Evolutionary conservation across 352 stramenopile genomes (phyloP), one percentile per base, ranked within the genome.

Genomic region (Phytopythium cucurbitacearum): DNA sequence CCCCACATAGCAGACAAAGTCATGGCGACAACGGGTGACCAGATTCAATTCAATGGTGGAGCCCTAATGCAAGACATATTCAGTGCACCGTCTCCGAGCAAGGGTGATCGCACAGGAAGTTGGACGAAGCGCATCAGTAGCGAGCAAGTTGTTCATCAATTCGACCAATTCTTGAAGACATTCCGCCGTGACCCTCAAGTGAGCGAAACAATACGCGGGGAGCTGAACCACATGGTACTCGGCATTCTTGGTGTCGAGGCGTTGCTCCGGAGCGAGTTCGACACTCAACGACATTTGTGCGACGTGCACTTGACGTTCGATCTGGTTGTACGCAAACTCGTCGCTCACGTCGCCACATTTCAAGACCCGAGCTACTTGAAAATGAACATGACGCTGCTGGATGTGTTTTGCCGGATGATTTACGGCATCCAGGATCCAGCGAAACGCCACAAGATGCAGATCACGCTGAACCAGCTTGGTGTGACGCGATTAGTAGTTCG

Each of bases 371-470:
- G 60, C 33, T 87, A 80, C 49, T 51, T 78, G 15, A 91, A 87
- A 53, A 88, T 78, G 43, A 89, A 86, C 36, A 21, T 87, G 33
- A 88, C 74, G 0, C 47, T 91, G 40, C 60, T 91, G 7, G 78
- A 89, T 38, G 77, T 91, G 33, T 85, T 91, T 40, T 82, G 64
- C 15, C 75, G 75, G 33, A 89, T 87, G 73, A 89, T 91, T 45
- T 81, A 81, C 40, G 77, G 77, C 3, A 62, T 82, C 1, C 73
- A 85, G 13, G 68, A 80, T n/a, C 35, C 62, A 3, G 67, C 78
- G 12, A 60, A 72, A 13, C 66, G 73, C 0, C 77, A 85, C 36
- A 54, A 64, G 13, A 91, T 91, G 75, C 80, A 91, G 56, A 51
- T 72, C n/a, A 86, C 79, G 43, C 55, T 91, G 7, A 82, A 86